Base-by-base conservation (phyloP, 805 yeast genomes). In the Wickerhamiella allomyrinae region DNA sequence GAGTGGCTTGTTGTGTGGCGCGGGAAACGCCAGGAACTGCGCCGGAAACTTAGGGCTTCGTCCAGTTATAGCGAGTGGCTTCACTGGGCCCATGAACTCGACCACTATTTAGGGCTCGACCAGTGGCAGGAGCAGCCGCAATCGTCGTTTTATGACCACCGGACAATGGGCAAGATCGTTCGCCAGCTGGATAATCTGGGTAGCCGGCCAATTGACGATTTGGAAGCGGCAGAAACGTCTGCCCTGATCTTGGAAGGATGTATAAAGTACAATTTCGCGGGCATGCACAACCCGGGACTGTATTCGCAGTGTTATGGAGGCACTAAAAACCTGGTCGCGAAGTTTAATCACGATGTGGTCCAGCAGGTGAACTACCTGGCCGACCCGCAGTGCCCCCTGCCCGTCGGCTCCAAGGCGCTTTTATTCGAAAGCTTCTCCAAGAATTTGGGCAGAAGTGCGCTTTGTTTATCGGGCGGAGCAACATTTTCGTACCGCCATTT, bases 391-490 rank as follows among this genome's bases (percentile, higher is more conserved):
- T 49, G 53, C 0, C 44, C 57, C 1, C 55, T 78, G 0, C 48
- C 70, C 2, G 41, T 53, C 2, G 61, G 57, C 0, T 57, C 65
- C 1, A 79, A 77, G 55, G 60, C 68, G 17, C 55, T 60, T 6
- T 69, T 80, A 45, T 78, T 81, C 62, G 67, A 69, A 40, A 68
- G 70, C 8, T 65, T 77, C 21, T 70, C 69, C 58, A 71, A 72
- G 53, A 79, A 79, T 55, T 77, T 71, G 55, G 93, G 93, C 7
- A 72, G 71, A 45, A 67, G 85, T 0, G 86, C 89, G 0, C 61
- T 81, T 13, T 76, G 84, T 48, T 63, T 81, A 21, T 72, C 80
- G 43, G 91, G 93, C 3, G 93, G 91, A 20, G 93, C 86, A 1
- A 72, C 81, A 23, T 82, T 81, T 57, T 74, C 87, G 1, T 77